These are phyloP conservation scores for Physcomitrium patens DNA, from an alignment of 225 moss, liverwort and hornwort species.

Conservation along the genomic window DNA sequence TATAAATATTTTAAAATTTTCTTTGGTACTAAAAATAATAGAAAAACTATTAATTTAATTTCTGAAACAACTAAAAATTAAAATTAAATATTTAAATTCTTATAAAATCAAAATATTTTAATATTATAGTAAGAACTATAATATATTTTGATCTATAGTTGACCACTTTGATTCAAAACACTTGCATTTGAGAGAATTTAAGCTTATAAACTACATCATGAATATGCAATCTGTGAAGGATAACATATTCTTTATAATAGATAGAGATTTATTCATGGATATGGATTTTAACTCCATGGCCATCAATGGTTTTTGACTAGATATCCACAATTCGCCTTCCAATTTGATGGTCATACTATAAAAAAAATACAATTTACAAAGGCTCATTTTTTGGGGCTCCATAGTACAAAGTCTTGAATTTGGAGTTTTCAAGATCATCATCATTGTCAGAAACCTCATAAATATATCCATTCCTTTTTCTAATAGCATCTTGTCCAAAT, in stretches of 20 bases:
- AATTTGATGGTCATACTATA: slow-evolving; percentile 50
- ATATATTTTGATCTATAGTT: background rate
- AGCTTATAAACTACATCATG: slow-evolving; percentile 28
- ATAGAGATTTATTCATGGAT: slow-evolving; percentile 41
- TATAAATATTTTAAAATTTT: no score
- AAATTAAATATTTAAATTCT: no score
- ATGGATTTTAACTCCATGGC: slow-evolving; percentile 42
- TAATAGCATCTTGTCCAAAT: slow-evolving; percentile 44
- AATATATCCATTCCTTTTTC: slow-evolving; percentile 52
- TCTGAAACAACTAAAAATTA: no score
- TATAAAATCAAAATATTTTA: no score
- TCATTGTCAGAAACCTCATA: slow-evolving; percentile 42
- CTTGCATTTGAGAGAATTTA: slow-evolving; percentile 15
- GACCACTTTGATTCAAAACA: slow-evolving; percentile 24
- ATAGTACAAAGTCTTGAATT: slow-evolving; percentile 45
- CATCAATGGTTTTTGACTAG: slow-evolving; percentile 55
- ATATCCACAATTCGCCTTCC: slow-evolving; percentile 40
- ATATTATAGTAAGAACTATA: no score
- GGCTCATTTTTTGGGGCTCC: slow-evolving; percentile 30
- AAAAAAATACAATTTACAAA: slow-evolving; percentile 43
- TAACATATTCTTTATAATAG: slow-evolving; percentile 37
- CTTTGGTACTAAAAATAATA: no score
- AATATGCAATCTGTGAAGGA: slow-evolving; percentile 46
- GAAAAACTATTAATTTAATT: no score
- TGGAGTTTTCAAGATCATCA: slow-evolving; percentile 44